These are phyloP conservation scores for Aspergillus cejpii DNA, from an alignment of 2,329 filamentous ascomycete genomes.

Conservation along the genomic window DNA sequence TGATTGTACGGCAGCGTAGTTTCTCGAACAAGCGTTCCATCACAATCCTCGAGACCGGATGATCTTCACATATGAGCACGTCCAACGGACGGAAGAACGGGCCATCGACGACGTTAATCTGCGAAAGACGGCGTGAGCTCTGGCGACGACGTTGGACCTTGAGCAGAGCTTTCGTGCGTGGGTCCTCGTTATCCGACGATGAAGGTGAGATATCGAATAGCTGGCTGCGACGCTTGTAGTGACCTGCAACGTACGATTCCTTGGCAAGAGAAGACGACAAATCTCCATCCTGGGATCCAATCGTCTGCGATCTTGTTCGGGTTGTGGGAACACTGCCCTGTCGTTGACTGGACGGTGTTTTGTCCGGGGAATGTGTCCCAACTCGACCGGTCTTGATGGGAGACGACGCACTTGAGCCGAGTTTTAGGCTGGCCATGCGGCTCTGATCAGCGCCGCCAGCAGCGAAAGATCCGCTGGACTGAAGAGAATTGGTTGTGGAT, in stretches of 20 bases:
- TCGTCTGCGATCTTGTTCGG: constrained; percentile 78
- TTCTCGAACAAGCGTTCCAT: constrained; percentile 98
- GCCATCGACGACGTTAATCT: constrained; percentile 76
- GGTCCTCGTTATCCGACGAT: constrained; percentile 93
- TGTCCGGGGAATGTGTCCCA: constrained; percentile 51
- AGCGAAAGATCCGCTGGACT: constrained; percentile 63
- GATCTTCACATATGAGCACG: constrained; percentile 93
- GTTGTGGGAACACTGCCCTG: constrained; percentile 59
- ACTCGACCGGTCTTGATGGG: constrained; percentile 44
- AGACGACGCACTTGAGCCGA: constrained; percentile 49
- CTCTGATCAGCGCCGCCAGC: constrained; percentile 66
- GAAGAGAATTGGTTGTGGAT: constrained; percentile 74
- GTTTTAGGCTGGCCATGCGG: constrained; percentile 50
- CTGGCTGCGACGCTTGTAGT: constrained; percentile 87
- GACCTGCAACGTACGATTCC: constrained; percentile 54
- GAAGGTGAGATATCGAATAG: constrained; percentile 95
- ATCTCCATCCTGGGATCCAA: constrained; percentile 90
- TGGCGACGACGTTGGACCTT: constrained; percentile 92
- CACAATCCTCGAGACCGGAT: constrained; percentile 93
- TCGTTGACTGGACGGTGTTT: constrained; percentile 54
- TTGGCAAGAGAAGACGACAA: constrained; percentile 58
- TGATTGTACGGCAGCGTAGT: constrained; percentile 86
- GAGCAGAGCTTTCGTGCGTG: constrained; percentile 80
- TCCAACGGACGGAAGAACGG: constrained; percentile 87
- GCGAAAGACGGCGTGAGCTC: constrained; percentile 87